A percentile compares a stretch with the other conserved stretches of the same genome.
phyloP scores from a whole-genome alignment of 176 grass and related monocot genomes.

The Bonia amplexicaulis region DNA sequence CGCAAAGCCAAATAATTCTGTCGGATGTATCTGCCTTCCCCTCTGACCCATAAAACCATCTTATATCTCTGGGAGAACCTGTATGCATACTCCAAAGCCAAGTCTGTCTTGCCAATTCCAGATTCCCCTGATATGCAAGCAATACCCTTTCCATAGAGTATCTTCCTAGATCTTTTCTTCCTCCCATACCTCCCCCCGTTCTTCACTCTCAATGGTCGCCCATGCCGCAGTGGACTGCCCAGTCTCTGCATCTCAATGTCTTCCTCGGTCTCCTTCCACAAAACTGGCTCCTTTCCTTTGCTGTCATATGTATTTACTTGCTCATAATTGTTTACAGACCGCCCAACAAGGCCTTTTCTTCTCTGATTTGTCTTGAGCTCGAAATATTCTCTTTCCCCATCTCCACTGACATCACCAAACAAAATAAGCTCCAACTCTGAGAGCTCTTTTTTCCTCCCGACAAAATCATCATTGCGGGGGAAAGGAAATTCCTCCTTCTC shows the following conservation, averaged over 20 bases:
- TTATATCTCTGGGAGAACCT: conserved; percentile 87
- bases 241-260: conserved; percentile 97
- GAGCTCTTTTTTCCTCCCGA: conserved; percentile 89
- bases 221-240: conserved; percentile 36
- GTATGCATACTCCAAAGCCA: conserved; percentile 93
- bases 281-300: conserved; percentile 80
- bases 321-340: conserved; percentile 43
- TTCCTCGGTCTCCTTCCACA: conserved; percentile 95
- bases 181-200: conserved; percentile 37
- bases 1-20: conserved; percentile 83
- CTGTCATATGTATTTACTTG: conserved; percentile 45
- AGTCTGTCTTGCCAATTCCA: conserved; percentile 94
- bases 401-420: conserved; percentile 84
- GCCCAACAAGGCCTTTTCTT: conserved; percentile 42
- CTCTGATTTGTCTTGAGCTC: conserved; percentile 78
- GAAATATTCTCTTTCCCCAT: conserved; percentile 87
- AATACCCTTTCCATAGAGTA: conserved; percentile 96
- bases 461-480: conserved; percentile 69
- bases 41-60: conserved; percentile 93
- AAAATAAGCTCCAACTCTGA: conserved; percentile 91
- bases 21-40: conserved; percentile 75
- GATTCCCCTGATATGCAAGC: conserved; percentile 92
- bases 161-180: conserved; percentile 69
- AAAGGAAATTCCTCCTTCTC: conserved; percentile 92
- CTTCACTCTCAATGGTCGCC: conserved; percentile 45